Conservation (phyloP, 78 protist species). For the Anaeramoeba ignava region DNA sequence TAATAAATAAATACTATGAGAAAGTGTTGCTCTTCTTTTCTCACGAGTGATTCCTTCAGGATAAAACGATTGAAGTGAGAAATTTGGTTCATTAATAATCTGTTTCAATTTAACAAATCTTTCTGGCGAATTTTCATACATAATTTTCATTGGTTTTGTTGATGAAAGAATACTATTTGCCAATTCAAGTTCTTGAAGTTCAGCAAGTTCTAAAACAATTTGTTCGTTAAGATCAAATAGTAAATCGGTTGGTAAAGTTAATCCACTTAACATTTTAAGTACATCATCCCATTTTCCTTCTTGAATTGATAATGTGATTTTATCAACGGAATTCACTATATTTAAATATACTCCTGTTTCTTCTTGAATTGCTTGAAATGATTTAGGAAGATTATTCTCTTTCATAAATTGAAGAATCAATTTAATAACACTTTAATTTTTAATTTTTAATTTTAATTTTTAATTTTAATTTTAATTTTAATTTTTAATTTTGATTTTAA, state of each 20-base stretch:
- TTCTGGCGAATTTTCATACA: constrained; percentile 21
- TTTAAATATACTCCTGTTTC: constrained; percentile 43
- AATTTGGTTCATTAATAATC: constrained; percentile 12
- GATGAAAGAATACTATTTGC: constrained; percentile 40
- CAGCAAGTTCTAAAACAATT: constrained; percentile 23
- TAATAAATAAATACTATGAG: too few relatives aligned
- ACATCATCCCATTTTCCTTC: constrained; percentile 67
- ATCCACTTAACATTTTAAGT: constrained; percentile 17
- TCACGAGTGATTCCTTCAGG: too few relatives aligned
- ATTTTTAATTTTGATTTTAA: too few relatives aligned
- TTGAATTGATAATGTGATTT: constrained; percentile 31
- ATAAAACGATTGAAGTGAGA: constrained; percentile 15
- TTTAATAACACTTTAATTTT: constrained; percentile 23
- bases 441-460: too few relatives aligned
- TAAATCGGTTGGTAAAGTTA: constrained; percentile 25
- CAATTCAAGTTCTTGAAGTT: constrained; percentile 24
- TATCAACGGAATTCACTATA: constrained; percentile 38
- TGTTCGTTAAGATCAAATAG: constrained; percentile 58
- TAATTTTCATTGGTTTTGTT: constrained; percentile 27
- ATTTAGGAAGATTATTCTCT: constrained; percentile 17
- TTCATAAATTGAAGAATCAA: constrained; percentile 34
- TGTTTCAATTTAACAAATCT: constrained; percentile 31
- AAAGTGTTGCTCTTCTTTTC: too few relatives aligned
- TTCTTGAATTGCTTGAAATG: constrained; percentile 17
- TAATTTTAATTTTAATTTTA: too few relatives aligned